These are phyloP conservation scores for Fallopia convolvulus DNA, from an alignment of 148 eudicot genomes.

Conservation along the genomic window DNA sequence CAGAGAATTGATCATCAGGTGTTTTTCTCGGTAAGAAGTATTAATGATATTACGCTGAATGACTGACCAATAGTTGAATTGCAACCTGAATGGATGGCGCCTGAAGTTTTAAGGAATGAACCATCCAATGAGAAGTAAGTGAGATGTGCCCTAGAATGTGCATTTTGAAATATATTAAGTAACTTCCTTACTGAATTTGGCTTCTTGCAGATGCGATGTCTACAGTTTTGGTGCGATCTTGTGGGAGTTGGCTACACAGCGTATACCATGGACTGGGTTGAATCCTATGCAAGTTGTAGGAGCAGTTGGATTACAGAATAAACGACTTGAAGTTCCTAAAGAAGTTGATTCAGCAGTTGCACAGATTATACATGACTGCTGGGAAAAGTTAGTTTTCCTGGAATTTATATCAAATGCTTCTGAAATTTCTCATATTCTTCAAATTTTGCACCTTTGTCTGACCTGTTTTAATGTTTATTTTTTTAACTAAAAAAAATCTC, in stretches of 20 bases:
- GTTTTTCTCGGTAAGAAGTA: too few relatives aligned
- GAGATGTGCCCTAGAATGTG: not conserved
- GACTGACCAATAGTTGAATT: conserved; percentile 7
- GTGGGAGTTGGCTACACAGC: conserved; percentile 84
- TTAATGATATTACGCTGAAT: not conserved
- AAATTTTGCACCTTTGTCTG: not conserved
- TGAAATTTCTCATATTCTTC: not conserved
- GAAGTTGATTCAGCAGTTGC: conserved; percentile 60
- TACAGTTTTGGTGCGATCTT: conserved; percentile 96
- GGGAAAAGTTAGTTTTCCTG: conserved; percentile 62
- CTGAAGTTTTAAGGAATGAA: conserved; percentile 91
- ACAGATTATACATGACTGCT: conserved; percentile 75
- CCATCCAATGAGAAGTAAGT: conserved; percentile 94
- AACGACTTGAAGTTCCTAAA: conserved; percentile 67
- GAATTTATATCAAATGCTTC: not conserved
- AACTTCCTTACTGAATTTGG: conserved; percentile 4
- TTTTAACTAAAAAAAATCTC: not conserved
- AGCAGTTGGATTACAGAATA: conserved; percentile 88
- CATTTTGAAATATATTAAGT: not conserved
- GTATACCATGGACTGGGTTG: conserved; percentile 85
- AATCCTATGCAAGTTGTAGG: conserved; percentile 99
- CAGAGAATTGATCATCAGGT: too few relatives aligned
- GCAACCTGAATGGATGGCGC: conserved; percentile 99
- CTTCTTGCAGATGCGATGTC: conserved; percentile 69
- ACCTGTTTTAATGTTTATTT: not conserved